phyloP scores from a whole-genome alignment of 768 basidiomycete genomes.

The Calvatia gigantea region DNA sequence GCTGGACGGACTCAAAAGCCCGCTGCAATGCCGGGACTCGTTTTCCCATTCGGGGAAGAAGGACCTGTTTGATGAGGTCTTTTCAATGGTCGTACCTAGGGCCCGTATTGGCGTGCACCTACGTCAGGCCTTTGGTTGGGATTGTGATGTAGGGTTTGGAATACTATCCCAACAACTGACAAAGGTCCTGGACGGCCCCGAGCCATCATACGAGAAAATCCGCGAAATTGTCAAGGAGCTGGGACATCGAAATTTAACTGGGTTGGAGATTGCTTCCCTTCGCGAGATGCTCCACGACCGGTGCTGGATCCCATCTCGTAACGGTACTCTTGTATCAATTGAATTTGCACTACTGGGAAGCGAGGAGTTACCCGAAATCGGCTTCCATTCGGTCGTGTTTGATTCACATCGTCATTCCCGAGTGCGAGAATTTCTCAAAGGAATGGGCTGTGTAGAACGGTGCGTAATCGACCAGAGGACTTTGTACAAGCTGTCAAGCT shows the following conservation, averaged over 20 bases:
- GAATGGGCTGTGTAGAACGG: conserved; percentile 38
- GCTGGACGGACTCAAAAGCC: conserved; percentile 24
- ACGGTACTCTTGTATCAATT: conserved; percentile 15
- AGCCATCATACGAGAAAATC: conserved; percentile 14
- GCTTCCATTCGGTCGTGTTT: conserved; percentile 24
- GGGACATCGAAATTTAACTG: conserved; percentile 19
- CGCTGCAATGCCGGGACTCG: conserved; percentile 26
- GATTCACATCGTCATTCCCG: conserved; percentile 15
- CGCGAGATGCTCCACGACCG: conserved; percentile 14
- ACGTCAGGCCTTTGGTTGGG: conserved; percentile 34
- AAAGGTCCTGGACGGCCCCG: conserved; percentile 15
- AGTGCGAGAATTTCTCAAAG: conserved; percentile 21
- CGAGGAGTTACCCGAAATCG: conserved; percentile 17
- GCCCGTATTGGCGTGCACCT: conserved; percentile 26
- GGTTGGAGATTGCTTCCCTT: conserved; percentile 17
- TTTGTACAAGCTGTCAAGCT: neutral
- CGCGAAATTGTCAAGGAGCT: conserved; percentile 28
- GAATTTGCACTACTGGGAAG: conserved; percentile 20
- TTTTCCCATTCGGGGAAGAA: conserved; percentile 15
- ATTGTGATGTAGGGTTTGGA: conserved; percentile 26
- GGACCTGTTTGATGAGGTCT: conserved; percentile 37
- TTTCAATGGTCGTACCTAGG: conserved; percentile 26
- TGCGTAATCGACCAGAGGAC: conserved; percentile 15
- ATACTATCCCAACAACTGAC: conserved; percentile 32
- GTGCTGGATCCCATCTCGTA: conserved; percentile 33